Evolutionary conservation across 805 yeast genomes (phyloP), one percentile per base, ranked within the genome.

Genomic region (Metschnikowia similis): DNA sequence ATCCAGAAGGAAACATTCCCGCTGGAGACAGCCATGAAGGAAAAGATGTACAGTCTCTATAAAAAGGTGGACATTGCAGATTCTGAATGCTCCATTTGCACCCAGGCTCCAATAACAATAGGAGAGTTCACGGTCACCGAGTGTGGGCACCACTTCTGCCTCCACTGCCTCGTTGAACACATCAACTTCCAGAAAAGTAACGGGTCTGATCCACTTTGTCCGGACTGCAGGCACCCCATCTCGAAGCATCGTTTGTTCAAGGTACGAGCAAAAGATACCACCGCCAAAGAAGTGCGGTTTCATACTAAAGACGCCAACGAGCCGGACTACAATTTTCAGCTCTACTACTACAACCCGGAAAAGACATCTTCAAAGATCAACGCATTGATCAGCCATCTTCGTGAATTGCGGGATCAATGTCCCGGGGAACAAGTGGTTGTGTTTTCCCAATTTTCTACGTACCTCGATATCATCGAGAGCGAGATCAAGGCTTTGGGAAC

Each of bases 401-500:
- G 79, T 35, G 68, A 66, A 28, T 66, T 86, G 13, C 76, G 75
- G 49, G 80, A 76, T 27, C 80, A 79, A 13, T 73, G 79, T 8
- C 80, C 85, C 0, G 82, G 82, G 13, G 88, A 84, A 50, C 89
- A 87, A 59, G 81, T 87, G 3, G 90, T 92, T 45, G 91, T 92
- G 0, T 92, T 92, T 61, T 89, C 97, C 1, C 97, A 92, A 58
- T 91, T 91, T 59, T 87, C 96, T 0, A 77, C 88, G 0, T 92
- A 82, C 60, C 65, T 91, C 52, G 96, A 89, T 63, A 70, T 89
- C 8, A 80, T 91, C 47, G 85, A 86, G 57, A 64, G 61, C 16
- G 94, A 85, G 55, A 65, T 91, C 3, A 59, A 56, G 13, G 36
- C 41, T n/a, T 47, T 65, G 2, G 71, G 66, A 40, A 58, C 61